These are phyloP conservation scores for Leccinum angustisporum DNA, from an alignment of 1,284 basidiomycete species.

Conservation along the genomic window DNA sequence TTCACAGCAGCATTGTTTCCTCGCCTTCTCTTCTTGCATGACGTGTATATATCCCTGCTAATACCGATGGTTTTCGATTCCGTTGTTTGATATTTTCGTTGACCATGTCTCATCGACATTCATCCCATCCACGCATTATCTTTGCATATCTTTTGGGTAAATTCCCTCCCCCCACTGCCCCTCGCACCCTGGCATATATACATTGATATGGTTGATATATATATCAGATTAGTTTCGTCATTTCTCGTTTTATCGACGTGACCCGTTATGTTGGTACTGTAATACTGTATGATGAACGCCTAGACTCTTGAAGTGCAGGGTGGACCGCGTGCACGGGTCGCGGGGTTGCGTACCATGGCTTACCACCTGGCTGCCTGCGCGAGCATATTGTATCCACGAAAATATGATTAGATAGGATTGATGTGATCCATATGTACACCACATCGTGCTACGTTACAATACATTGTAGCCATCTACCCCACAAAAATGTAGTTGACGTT, in stretches of 20 bases:
- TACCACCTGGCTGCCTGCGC: background rate
- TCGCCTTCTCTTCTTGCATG: constrained; percentile 5
- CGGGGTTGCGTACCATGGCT: background rate
- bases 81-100: background rate
- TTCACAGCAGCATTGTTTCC: constrained; percentile 1
- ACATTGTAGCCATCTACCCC: too few relatives aligned
- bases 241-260: background rate
- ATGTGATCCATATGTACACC: too few relatives aligned
- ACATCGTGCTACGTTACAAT: too few relatives aligned
- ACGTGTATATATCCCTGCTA: background rate
- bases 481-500: too few relatives aligned
- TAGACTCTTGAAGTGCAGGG: background rate
- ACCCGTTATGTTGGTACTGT: background rate
- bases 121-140: background rate
- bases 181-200: constrained; percentile 5
- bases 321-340: background rate
- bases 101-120: background rate
- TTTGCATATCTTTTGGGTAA: background rate
- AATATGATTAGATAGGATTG: too few relatives aligned
- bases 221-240: background rate
- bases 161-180: background rate
- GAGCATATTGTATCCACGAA: too few relatives aligned
- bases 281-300: background rate
- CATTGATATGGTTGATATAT: constrained; percentile 4
- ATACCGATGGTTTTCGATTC: background rate